Conservation (phyloP, 2,329 filamentous ascomycete genomes). For the Scedosporium apiospermum region DNA sequence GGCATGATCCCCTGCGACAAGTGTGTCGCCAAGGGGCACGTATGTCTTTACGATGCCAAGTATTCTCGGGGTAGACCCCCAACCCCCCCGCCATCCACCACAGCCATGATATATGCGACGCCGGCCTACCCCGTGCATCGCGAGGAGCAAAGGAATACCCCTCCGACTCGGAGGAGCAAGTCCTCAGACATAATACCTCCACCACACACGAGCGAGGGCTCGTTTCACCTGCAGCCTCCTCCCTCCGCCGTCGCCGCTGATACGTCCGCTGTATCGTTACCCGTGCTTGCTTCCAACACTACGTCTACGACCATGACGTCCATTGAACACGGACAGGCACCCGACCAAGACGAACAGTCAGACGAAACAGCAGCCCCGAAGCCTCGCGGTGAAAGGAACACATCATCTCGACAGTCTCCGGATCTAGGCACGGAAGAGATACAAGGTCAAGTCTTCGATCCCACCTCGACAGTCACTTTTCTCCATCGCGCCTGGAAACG, state of each 20-base stretch:
- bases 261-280: too few species aligned
- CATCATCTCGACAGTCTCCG: conserved; percentile 24
- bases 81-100: conserved; percentile 18
- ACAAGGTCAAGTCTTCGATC: conserved; percentile 42
- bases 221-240: too few species aligned
- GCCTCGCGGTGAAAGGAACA: neutral
- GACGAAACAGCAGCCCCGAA: neutral
- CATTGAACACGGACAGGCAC: too few species aligned
- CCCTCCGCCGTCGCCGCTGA: too few species aligned
- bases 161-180: neutral
- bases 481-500: conserved; percentile 42
- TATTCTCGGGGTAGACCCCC: conserved; percentile 23
- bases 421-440: conserved; percentile 37
- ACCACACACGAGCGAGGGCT: too few species aligned
- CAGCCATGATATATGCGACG: too few species aligned
- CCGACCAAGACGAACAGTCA: too few species aligned
- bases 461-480: conserved; percentile 42
- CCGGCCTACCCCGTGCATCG: neutral
- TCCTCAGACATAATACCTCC: too few species aligned
- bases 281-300: neutral
- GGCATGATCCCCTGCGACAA: conserved; percentile 22
- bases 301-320: neutral
- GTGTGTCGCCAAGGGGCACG: conserved; percentile 17
- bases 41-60: conserved; percentile 20
- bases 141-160: neutral